A percentile compares a stretch with the other conserved stretches of the same genome.
Conservation (phyloP, 2,329 filamentous ascomycete species). For the Talaromyces sp. region DNA sequence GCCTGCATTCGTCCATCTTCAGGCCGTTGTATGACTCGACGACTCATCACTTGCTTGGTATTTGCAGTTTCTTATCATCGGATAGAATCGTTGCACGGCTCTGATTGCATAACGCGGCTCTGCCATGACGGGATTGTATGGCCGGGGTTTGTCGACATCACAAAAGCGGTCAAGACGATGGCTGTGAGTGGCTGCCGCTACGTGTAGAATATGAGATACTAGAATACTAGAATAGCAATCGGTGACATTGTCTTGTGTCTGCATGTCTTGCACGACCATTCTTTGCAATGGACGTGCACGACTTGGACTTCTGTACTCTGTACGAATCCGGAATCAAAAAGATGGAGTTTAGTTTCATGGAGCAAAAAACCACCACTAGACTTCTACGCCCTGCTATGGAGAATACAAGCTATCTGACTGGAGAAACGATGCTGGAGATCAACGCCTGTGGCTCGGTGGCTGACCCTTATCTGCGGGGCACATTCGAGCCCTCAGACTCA, state of each 20-base stretch:
- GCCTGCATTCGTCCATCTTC: background rate
- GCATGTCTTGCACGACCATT: background rate
- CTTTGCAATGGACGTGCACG: background rate
- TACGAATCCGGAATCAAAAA: background rate
- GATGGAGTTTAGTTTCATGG: background rate
- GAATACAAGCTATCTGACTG: background rate
- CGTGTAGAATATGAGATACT: background rate
- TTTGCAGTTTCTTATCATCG: background rate
- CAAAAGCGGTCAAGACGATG: slow-evolving; percentile 4
- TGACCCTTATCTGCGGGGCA: slow-evolving; percentile 9
- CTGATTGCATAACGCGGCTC: background rate
- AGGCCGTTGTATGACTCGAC: background rate
- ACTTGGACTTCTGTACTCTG: background rate
- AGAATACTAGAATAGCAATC: too few species aligned
- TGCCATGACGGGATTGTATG: background rate
- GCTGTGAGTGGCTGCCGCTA: background rate
- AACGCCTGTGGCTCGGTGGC: slow-evolving; percentile 3
- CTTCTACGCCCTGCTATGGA: too few species aligned
- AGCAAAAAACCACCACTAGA: background rate
- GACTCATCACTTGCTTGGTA: background rate
- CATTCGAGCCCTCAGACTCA: background rate
- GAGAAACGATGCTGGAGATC: background rate
- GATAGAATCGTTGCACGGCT: background rate
- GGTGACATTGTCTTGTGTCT: too few species aligned
- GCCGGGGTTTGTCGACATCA: background rate